phyloP scores from a whole-genome alignment of 768 basidiomycete genomes.

The Tulasnella sp. region DNA sequence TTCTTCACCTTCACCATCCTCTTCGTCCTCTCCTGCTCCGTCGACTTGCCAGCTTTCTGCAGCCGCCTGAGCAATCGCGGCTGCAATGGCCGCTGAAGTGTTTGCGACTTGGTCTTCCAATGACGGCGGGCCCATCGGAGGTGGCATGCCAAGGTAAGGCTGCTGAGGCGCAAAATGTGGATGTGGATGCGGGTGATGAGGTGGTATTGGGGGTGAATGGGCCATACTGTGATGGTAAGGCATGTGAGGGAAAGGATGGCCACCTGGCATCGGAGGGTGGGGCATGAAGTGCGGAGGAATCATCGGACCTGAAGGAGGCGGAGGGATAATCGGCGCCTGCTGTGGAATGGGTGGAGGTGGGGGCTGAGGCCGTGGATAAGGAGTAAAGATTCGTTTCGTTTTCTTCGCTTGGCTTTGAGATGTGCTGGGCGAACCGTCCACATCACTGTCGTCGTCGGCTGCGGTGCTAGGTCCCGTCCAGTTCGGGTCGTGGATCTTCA shows the following conservation, averaged over 20 bases:
- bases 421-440: conserved; percentile 21
- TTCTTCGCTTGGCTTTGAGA: conserved; percentile 36
- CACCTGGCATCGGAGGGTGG: not conserved
- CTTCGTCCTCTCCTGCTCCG: conserved; percentile 32
- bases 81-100: conserved; percentile 70
- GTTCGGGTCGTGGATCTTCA: conserved; percentile 74
- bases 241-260: not conserved
- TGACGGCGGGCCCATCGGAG: conserved; percentile 11
- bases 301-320: not conserved
- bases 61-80: conserved; percentile 65
- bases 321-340: not conserved
- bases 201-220: not conserved
- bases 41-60: conserved; percentile 43
- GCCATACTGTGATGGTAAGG: not conserved
- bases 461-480: conserved; percentile 34
- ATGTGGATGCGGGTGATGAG: not conserved
- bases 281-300: not conserved
- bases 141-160: not conserved
- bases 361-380: not conserved
- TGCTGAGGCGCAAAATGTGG: not conserved
- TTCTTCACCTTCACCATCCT: not conserved
- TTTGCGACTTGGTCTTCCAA: conserved; percentile 59
- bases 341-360: not conserved
- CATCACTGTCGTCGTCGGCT: not conserved
- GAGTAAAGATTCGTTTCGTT: not conserved